Conservation (phyloP, 257 asterid species). For the Eustoma russellianum region DNA sequence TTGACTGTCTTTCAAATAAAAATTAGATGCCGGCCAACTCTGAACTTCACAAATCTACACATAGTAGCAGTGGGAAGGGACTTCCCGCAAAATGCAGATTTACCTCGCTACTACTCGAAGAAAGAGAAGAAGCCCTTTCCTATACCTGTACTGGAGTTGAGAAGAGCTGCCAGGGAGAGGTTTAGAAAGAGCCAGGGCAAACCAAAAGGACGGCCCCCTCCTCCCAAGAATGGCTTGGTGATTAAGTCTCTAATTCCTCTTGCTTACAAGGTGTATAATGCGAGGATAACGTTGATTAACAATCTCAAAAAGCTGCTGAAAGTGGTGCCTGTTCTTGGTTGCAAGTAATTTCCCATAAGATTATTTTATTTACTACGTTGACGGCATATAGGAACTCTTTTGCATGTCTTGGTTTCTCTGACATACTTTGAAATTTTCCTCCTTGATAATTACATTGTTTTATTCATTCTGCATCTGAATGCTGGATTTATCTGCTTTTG, state of each 20-base stretch:
- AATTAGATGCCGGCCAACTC: constrained; percentile 15
- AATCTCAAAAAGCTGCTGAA: constrained; percentile 83
- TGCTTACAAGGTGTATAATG: constrained; percentile 67
- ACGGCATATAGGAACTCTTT: neutral
- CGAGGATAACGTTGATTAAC: constrained; percentile 63
- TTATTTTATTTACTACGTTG: constrained; percentile 3
- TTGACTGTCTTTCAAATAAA: constrained; percentile 22
- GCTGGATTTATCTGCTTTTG: neutral
- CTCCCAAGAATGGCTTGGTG: constrained; percentile 82
- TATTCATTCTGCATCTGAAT: neutral
- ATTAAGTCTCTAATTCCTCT: constrained; percentile 58
- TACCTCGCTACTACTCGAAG: constrained; percentile 76
- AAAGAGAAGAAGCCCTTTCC: constrained; percentile 95
- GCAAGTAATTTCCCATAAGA: constrained; percentile 60
- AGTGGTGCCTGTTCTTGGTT: constrained; percentile 70
- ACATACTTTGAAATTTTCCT: too few relatives aligned
- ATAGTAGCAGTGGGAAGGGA: constrained; percentile 35
- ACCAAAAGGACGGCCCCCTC: constrained; percentile 54
- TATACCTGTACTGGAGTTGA: constrained; percentile 72
- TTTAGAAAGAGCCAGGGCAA: constrained; percentile 49
- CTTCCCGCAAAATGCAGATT: constrained; percentile 82
- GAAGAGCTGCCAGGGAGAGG: constrained; percentile 88
- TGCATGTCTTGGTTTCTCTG: neutral
- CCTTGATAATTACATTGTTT: neutral
- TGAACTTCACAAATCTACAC: constrained; percentile 20